These are phyloP conservation scores for Antarctomyces pellizariae DNA, from an alignment of 495 filamentous ascomycete genomes.

Conservation along the genomic window DNA sequence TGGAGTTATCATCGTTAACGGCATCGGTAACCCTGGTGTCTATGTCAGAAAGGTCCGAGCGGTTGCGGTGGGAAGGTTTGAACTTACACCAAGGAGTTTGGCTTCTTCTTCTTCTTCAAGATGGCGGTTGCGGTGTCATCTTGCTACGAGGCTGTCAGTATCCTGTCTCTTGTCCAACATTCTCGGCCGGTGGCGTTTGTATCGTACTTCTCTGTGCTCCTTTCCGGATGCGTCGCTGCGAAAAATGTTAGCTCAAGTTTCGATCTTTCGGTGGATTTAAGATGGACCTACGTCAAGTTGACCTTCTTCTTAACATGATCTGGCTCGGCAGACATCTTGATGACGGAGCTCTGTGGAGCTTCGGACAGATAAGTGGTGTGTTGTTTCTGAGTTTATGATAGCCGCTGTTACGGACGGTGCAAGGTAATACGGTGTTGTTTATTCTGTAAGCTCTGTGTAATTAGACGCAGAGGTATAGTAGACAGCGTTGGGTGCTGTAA, in stretches of 20 bases:
- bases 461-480: too few relatives aligned
- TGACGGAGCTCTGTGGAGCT: too few relatives aligned
- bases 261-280: neutral
- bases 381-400: too few relatives aligned
- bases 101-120: slow-evolving; percentile 99
- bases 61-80: slow-evolving; percentile 2
- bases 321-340: slow-evolving; percentile 12
- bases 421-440: too few relatives aligned
- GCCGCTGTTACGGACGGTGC: too few relatives aligned
- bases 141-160: slow-evolving; percentile 27
- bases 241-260: slow-evolving; percentile 16
- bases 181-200: slow-evolving; percentile 13
- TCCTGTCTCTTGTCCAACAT: slow-evolving; percentile 7
- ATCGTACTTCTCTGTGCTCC: slow-evolving; percentile 59
- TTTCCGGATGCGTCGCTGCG: slow-evolving; percentile 70
- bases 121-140: slow-evolving; percentile 94
- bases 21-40: slow-evolving; percentile 75
- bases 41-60: slow-evolving; percentile 17
- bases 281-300: slow-evolving; percentile 52
- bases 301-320: slow-evolving; percentile 54
- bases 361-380: too few relatives aligned
- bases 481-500: too few relatives aligned
- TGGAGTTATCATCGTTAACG: slow-evolving; percentile 97
- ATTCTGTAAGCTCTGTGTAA: too few relatives aligned
- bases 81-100: slow-evolving; percentile 80